phyloP scores from a whole-genome alignment of 306 rosid species.

The Glycine tomentella region DNA sequence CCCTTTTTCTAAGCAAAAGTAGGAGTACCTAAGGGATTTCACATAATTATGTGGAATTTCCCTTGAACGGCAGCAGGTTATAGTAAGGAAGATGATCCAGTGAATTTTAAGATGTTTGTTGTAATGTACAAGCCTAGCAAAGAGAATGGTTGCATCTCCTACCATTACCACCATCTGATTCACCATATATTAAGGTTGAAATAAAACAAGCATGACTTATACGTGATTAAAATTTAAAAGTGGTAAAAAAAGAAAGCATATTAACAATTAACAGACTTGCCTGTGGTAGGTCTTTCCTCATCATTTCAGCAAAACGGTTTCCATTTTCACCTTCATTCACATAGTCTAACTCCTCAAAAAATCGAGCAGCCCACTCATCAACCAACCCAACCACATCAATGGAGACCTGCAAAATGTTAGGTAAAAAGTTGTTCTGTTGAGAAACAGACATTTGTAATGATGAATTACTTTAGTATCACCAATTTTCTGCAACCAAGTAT shows the following conservation, averaged over 20 bases:
- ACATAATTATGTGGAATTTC: conserved; percentile 19
- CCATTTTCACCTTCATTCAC: conserved; percentile 98
- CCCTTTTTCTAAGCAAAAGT: conserved; percentile 13
- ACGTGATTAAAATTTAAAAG: conserved; percentile 28
- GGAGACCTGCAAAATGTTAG: conserved; percentile 66
- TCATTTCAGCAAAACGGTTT: conserved; percentile 86
- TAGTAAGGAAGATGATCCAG: neutral
- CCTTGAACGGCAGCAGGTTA: conserved; percentile 8
- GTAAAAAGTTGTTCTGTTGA: conserved; percentile 37
- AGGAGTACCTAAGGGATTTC: neutral
- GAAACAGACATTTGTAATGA: conserved; percentile 24
- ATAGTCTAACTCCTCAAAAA: conserved; percentile 97
- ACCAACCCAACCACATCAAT: conserved; percentile 98
- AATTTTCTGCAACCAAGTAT: conserved; percentile 27
- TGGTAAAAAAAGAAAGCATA: neutral
- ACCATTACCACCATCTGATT: conserved; percentile 6
- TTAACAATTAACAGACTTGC: conserved; percentile 53
- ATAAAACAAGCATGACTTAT: conserved; percentile 27
- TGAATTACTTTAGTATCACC: conserved; percentile 40
- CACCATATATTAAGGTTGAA: conserved; percentile 14
- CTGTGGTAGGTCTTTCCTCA: conserved; percentile 98
- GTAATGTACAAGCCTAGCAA: conserved; percentile 23
- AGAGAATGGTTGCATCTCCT: conserved; percentile 13
- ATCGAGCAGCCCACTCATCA: conserved; percentile 99
- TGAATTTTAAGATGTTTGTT: conserved; percentile 1